Conservation (phyloP, 805 yeast species). For the Metschnikowia gelsemii region DNA sequence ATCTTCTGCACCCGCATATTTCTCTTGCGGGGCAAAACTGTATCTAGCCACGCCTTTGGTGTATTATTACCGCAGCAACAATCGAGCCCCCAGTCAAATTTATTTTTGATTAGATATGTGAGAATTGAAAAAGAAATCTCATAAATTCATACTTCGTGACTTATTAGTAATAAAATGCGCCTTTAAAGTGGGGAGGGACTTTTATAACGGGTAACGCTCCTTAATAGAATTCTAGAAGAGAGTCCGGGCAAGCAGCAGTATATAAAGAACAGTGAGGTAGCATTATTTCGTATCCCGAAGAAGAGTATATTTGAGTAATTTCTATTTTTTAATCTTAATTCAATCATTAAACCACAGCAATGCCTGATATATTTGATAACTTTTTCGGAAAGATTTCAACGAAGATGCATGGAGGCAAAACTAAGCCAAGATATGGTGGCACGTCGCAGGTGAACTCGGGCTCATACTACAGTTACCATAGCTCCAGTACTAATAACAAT, state of each 20-base stretch:
- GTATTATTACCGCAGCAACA: not conserved
- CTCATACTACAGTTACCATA: slow-evolving; percentile 35
- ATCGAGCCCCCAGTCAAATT: too few species aligned
- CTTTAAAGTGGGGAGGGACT: too few species aligned
- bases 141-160: not conserved
- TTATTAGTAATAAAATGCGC: too few species aligned
- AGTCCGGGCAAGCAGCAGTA: not conserved
- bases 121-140: not conserved
- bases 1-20: not conserved
- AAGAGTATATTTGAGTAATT: too few species aligned
- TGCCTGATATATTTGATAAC: slow-evolving; percentile 42
- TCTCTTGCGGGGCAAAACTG: slow-evolving; percentile 5
- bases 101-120: too few species aligned
- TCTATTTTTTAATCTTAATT: not conserved
- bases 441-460: slow-evolving; percentile 39
- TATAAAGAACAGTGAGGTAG: not conserved
- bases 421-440: slow-evolving; percentile 32
- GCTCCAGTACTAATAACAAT: slow-evolving; percentile 37
- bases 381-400: slow-evolving; percentile 34
- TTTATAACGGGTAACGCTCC: too few species aligned
- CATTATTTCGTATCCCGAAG: too few species aligned
- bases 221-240: not conserved
- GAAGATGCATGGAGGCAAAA: slow-evolving; percentile 35
- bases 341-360: slow-evolving; percentile 6
- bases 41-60: not conserved